A percentile compares a stretch with the other conserved stretches of the same genome.
Evolutionary conservation across 371 early-diverging fungal genomes (phyloP).

Genomic region (Mortierella sp.): DNA sequence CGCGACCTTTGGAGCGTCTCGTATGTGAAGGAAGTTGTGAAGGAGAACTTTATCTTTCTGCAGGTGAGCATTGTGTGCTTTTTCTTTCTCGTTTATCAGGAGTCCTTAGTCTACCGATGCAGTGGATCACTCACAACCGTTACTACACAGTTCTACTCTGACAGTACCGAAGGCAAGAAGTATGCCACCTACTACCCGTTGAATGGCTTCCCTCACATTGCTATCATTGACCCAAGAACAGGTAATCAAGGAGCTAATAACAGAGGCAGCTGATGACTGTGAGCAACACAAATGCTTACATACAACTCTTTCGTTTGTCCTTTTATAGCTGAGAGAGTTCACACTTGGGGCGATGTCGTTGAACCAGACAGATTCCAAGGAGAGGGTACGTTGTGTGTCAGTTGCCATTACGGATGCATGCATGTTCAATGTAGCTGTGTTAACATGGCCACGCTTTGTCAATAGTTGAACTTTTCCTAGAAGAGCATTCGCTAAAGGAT

Average conservation of each 20-base stretch:
- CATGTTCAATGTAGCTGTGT: neutral
- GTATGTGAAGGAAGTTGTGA: conserved; percentile 79
- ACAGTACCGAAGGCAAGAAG: conserved; percentile 76
- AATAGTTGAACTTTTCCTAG: conserved; percentile 55
- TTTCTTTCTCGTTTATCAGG: too few relatives aligned
- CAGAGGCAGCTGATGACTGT: too few relatives aligned
- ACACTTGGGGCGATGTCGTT: conserved; percentile 67
- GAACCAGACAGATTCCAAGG: conserved; percentile 72
- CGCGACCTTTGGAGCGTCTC: conserved; percentile 92
- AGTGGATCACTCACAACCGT: too few relatives aligned
- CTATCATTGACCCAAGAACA: conserved; percentile 90
- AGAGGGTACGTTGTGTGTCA: conserved; percentile 62
- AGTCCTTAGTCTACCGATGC: too few relatives aligned
- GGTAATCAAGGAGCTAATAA: conserved; percentile 64
- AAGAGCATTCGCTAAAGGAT: conserved; percentile 46
- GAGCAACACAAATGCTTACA: neutral
- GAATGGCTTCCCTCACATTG: conserved; percentile 80
- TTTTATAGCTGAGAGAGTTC: conserved; percentile 72
- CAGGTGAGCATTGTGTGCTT: conserved; percentile 60
- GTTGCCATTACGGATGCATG: too few relatives aligned
- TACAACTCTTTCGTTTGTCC: neutral
- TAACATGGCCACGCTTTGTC: neutral
- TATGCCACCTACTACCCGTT: conserved; percentile 81
- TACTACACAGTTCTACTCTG: conserved; percentile 73
- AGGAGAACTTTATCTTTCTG: conserved; percentile 84